These are phyloP conservation scores for Neoarthrinium moseri DNA, from an alignment of 2,329 filamentous ascomycete genomes.

Conservation along the genomic window DNA sequence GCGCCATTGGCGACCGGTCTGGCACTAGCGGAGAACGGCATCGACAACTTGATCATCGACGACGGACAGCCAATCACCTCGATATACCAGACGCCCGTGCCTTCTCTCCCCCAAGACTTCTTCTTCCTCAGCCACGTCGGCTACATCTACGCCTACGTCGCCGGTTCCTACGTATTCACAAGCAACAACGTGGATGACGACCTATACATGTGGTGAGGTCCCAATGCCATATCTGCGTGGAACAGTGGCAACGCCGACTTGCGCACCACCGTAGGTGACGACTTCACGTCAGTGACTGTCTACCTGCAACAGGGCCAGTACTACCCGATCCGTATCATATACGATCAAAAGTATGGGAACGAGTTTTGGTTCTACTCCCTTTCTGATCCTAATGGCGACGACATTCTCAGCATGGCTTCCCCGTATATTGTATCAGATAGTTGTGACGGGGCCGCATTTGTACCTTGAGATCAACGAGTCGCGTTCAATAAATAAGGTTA, in stretches of 20 bases:
- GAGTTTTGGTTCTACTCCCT: background rate
- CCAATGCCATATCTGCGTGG: background rate
- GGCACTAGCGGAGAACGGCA: constrained; percentile 1
- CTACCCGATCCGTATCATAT: background rate
- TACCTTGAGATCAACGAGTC: too few relatives aligned
- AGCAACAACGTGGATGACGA: background rate
- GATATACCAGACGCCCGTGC: background rate
- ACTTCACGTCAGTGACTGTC: background rate
- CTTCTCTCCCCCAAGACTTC: background rate
- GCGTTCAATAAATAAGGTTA: too few relatives aligned
- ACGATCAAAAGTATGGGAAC: background rate
- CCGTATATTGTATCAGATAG: too few relatives aligned
- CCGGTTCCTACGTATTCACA: background rate
- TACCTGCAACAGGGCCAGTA: background rate
- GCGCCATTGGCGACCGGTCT: background rate
- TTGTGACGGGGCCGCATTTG: too few relatives aligned
- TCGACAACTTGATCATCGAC: background rate
- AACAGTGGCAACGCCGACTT: background rate
- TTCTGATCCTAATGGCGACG: background rate
- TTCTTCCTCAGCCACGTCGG: background rate
- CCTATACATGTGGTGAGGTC: background rate
- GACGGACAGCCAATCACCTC: background rate
- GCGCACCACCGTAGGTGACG: background rate
- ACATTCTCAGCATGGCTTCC: background rate
- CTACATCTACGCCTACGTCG: background rate